phyloP scores from a whole-genome alignment of 176 grass and related monocot genomes.

The Oryza rufipogon region DNA sequence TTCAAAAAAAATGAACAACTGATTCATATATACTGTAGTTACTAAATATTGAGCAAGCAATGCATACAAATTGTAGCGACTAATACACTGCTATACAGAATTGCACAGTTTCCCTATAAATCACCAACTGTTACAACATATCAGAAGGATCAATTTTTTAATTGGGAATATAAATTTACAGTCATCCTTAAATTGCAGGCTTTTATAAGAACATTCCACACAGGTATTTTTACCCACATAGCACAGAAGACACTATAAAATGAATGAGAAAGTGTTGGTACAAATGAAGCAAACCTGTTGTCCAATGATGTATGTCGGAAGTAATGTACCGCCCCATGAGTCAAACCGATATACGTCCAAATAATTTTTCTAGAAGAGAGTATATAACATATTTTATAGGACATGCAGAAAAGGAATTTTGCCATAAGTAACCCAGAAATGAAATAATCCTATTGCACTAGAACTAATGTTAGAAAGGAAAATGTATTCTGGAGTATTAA shows the following conservation, averaged over 20 bases:
- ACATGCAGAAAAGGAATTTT: neutral
- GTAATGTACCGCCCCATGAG: constrained; percentile 89
- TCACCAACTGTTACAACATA: neutral
- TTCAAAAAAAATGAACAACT: constrained; percentile 19
- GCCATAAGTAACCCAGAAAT: neutral
- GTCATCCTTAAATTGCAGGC: neutral
- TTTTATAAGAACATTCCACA: neutral
- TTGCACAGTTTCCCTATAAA: constrained; percentile 25
- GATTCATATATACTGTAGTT: neutral
- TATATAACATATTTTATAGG: constrained; percentile 24
- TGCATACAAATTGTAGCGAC: neutral
- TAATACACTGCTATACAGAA: constrained; percentile 2
- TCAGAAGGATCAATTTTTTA: constrained; percentile 12
- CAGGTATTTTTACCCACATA: neutral
- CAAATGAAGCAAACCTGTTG: constrained; percentile 68
- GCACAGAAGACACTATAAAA: constrained; percentile 17
- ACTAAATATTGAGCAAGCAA: constrained; percentile 19
- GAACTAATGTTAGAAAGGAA: neutral
- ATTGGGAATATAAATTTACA: constrained; percentile 26
- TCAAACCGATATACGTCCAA: constrained; percentile 95
- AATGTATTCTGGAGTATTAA: neutral
- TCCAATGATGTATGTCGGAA: constrained; percentile 83
- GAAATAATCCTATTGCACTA: constrained; percentile 28
- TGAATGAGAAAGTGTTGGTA: constrained; percentile 28
- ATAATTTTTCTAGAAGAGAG: constrained; percentile 86